A percentile compares a stretch with the other conserved stretches of the same genome.
These are phyloP conservation scores for Cyamopsis tetragonoloba DNA, from an alignment of 306 rosid genomes.

Conservation along the genomic window DNA sequence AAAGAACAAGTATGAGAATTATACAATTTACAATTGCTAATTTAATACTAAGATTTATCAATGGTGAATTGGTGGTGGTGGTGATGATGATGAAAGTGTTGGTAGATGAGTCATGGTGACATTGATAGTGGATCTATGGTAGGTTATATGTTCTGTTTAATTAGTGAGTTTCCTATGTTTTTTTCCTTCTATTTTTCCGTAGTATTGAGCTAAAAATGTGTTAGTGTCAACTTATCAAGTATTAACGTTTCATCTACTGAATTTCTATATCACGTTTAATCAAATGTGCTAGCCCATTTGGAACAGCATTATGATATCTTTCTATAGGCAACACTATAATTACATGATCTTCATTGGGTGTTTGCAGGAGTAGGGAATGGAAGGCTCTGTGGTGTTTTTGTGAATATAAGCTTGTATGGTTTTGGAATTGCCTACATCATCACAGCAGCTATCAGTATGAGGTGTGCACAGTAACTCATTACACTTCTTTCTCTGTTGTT, in stretches of 20 bases:
- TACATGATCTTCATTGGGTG: constrained; percentile 16
- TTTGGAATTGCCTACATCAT: constrained; percentile 53
- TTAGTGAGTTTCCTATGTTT: not conserved
- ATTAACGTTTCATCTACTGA: not conserved
- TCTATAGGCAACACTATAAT: not conserved
- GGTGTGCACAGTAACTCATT: constrained; percentile 29
- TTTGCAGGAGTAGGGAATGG: constrained; percentile 34
- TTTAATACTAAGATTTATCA: constrained; percentile 17
- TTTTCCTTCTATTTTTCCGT: not conserved
- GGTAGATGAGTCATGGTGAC: constrained; percentile 24
- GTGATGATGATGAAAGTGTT: constrained; percentile 4
- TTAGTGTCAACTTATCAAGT: not conserved
- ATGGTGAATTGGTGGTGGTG: not conserved
- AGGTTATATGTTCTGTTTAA: not conserved
- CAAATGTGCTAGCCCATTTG: not conserved
- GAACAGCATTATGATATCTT: not conserved
- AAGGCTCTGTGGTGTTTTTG: constrained; percentile 34
- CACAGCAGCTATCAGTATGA: constrained; percentile 50
- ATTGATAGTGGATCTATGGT: constrained; percentile 6
- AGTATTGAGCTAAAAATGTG: not conserved
- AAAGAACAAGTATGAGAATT: not conserved
- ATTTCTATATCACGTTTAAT: not conserved
- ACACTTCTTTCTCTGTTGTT: constrained; percentile 1
- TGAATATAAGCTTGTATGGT: constrained; percentile 47
- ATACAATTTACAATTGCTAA: not conserved